Evolutionary conservation across 2,329 filamentous ascomycete species (phyloP), one percentile per base, ranked within the genome.

Genomic region (Ophiostoma australiae): DNA sequence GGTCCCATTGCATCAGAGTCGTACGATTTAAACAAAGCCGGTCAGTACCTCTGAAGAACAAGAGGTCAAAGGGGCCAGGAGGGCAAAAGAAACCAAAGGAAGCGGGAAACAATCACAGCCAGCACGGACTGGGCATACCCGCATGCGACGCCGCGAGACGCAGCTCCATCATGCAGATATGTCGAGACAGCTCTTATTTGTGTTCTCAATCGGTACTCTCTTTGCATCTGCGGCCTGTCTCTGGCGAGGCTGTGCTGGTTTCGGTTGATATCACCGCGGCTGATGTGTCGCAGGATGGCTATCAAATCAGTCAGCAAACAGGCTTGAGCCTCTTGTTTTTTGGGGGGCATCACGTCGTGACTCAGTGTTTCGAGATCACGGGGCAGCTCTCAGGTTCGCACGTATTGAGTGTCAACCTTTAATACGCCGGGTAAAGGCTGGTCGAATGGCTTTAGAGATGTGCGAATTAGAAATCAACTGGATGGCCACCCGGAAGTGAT

Each of bases 1-100:
- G 33, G 31, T 15, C 65, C 31, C 52, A 72, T 71, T 73, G 71
- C 70, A 73, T 73, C 72, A 72, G 68, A 72, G 68, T 73, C 72
- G 71, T 72, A 73, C 70, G 72, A 73, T 71, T 52, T 23, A 20
- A n/a, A n/a, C 4, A 11, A 23, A 4, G 10, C 3, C 23, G 17
- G 3, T 15, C 23, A 58, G 8, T 20, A 20, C 7, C 8, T 20
- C 7, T 48, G 44, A 48, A 48, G 17, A 48, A 3, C 13, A 17
- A 48, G 20, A n/a, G 44, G 17, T 4, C 44, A 15, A 44, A 44
- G 13, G 15, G 4, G 3, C 6, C 13, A 44, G 17, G 17, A 39
- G 8, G 13, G 3, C 1, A 2, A 13, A 39, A 39, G 6, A 17
- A 20, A 44, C 15, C 13, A 44, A 44, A 44, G 41, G 41, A 17